Percentiles rank a stretch among this genome's conserved stretches.
Evolutionary conservation across 192 early-diverging fungal species (phyloP).

Genomic region (Coemansia sp.): DNA sequence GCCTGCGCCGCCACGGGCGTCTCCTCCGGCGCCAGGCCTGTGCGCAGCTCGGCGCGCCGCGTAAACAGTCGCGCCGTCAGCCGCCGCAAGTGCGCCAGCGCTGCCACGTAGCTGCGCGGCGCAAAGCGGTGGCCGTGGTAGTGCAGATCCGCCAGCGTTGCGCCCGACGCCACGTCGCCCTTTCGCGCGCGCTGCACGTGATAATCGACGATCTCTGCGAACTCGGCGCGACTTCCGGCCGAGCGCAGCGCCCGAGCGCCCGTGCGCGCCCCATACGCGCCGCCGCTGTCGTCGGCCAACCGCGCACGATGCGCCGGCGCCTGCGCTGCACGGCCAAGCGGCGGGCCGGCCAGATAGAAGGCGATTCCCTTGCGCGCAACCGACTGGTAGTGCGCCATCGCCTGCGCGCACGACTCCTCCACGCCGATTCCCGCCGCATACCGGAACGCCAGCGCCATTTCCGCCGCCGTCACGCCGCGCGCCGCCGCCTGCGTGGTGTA

Average conservation of each 20-base stretch:
- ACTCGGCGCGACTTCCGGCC: slow-evolving; percentile 54
- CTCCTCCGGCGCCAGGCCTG: slow-evolving; percentile 26
- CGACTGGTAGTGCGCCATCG: slow-evolving; percentile 73
- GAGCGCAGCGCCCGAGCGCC: slow-evolving; percentile 45
- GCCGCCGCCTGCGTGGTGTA: slow-evolving; percentile 83
- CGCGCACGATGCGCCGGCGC: slow-evolving; percentile 67
- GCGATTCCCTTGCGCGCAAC: slow-evolving; percentile 78
- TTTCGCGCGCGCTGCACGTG: slow-evolving; percentile 63
- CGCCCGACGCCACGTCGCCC: slow-evolving; percentile 48
- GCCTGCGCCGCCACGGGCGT: slow-evolving; percentile 61
- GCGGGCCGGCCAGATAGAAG: slow-evolving; percentile 73
- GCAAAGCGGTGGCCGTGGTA: slow-evolving; percentile 70
- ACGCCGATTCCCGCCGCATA: slow-evolving; percentile 79
- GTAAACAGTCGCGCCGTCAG: slow-evolving; percentile 20
- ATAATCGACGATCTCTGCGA: slow-evolving; percentile 78
- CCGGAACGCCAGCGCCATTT: slow-evolving; percentile 85
- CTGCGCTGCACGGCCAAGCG: slow-evolving; percentile 65
- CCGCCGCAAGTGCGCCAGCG: slow-evolving; percentile 31
- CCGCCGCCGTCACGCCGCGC: slow-evolving; percentile 69
- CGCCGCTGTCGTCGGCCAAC: slow-evolving; percentile 76
- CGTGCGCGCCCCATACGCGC: slow-evolving; percentile 84
- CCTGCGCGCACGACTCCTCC: slow-evolving; percentile 73
- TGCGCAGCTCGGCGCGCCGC: slow-evolving; percentile 21
- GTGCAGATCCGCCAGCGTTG: slow-evolving; percentile 75
- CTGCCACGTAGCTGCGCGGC: slow-evolving; percentile 21